Base-by-base conservation (phyloP, 148 eudicot species). In the Camellia lanceoleosa region DNA sequence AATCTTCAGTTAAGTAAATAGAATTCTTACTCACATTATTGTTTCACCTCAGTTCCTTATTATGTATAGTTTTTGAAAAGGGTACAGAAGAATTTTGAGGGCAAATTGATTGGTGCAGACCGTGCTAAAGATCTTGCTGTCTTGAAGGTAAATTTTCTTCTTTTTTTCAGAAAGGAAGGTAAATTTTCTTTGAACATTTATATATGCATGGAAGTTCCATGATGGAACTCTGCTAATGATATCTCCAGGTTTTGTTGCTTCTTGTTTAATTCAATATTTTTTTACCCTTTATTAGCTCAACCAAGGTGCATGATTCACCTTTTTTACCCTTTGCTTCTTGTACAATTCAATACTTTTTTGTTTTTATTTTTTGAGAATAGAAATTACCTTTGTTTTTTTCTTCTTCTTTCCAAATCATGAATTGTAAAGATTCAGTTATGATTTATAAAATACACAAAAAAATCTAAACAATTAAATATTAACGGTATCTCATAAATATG, bases 121-220 rank as follows among this genome's bases (percentile, higher is more conserved):
- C 98, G 99, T 49, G 87, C 98, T 44, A 97, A 97, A 86, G 99
- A 97, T 88, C 98, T 97, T 78, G 99, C 99, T 85, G 98, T 97
- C 63, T 87, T 97, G 85, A 90, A 94, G 97, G 99, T 97, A 78
- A 75, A 56, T 54, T 56, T 72, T 66, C 75, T 76, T 56, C 23
- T 23, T 0, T 23, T 23, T 23, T 23, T 23, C 23, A 23, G 23
- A 23, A 23, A 23, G 23, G 85, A 90, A 94, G 97, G 99, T 97
- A 78, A 75, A 56, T 54, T 56, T 72, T 66, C 75, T 76, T 56
- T 76, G 42, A 49, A 20, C n/a, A 4, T 41, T 62, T 54, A 15
- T 56, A 30, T 30, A 30, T 30, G 38, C 38, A 30, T 30, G 38
- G 38, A 30, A 30, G 49, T 66, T 69, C 9, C 38, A 2, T 5